Percentiles rank a stretch among this genome's conserved stretches.
phyloP scores from a whole-genome alignment of 2,329 filamentous ascomycete genomes.

The Aspergillus neoniger region DNA sequence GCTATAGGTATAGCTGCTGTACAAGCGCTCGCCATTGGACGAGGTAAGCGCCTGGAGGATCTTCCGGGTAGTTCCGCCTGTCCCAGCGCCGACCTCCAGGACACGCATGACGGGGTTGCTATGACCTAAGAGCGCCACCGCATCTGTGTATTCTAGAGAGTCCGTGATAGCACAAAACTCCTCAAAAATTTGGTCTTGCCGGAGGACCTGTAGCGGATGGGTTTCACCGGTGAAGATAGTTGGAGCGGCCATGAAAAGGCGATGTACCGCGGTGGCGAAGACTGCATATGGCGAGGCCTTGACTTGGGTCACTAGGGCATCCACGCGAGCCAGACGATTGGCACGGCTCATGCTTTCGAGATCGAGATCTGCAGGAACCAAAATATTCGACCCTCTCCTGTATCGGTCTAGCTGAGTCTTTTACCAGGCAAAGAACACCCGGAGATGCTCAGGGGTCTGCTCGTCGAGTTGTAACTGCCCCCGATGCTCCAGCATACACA shows the following conservation, averaged over 20 bases:
- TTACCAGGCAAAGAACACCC: conserved; percentile 8
- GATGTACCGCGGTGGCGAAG: neutral
- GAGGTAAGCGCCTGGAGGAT: conserved; percentile 5
- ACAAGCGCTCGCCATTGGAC: neutral
- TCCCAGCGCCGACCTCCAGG: neutral
- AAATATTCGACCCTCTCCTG: neutral
- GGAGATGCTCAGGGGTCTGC: conserved; percentile 3
- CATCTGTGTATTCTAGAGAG: neutral
- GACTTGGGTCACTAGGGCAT: neutral
- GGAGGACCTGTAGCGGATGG: neutral
- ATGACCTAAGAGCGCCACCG: conserved; percentile 9
- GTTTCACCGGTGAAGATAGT: neutral
- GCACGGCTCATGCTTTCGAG: neutral
- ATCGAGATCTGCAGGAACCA: neutral
- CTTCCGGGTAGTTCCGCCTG: conserved; percentile 7
- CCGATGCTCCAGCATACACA: neutral
- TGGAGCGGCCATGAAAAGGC: neutral
- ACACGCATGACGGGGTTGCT: conserved; percentile 8
- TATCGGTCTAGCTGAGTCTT: neutral
- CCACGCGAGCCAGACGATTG: neutral
- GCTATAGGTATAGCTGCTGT: conserved; percentile 30
- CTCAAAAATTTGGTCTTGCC: neutral
- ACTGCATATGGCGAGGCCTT: neutral
- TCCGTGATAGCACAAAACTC: neutral
- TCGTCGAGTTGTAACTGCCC: neutral